phyloP scores from a whole-genome alignment of 805 yeast genomes.

The Metschnikowia corniflorae region DNA sequence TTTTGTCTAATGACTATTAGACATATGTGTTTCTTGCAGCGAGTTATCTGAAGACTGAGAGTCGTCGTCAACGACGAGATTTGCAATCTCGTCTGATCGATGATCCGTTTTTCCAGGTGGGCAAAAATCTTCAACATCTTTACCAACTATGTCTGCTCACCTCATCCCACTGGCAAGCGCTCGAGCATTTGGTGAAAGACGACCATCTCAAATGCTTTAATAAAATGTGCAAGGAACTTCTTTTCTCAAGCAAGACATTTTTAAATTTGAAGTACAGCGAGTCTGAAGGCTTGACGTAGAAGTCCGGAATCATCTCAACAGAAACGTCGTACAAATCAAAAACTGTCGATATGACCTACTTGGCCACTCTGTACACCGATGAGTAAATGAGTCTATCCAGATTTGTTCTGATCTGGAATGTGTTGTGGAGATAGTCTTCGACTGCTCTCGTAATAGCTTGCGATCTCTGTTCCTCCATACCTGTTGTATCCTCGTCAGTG shows the following conservation, averaged over 20 bases:
- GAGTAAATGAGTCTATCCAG: conserved; percentile 50
- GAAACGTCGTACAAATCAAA: conserved; percentile 34
- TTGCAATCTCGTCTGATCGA: too few species aligned
- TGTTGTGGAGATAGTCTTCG: conserved; percentile 46
- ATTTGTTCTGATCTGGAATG: conserved; percentile 31
- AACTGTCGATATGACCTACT: conserved; percentile 32
- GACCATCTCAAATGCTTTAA: conserved; percentile 40
- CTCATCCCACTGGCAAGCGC: conserved; percentile 44
- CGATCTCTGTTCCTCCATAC: neutral
- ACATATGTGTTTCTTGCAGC: too few species aligned
- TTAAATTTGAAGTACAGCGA: conserved; percentile 3
- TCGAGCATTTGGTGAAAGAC: conserved; percentile 38
- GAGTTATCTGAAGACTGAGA: too few species aligned
- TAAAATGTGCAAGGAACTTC: conserved; percentile 16
- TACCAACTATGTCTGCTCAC: too few species aligned
- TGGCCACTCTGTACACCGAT: conserved; percentile 40
- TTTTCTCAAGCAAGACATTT: conserved; percentile 1
- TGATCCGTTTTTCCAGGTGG: too few species aligned
- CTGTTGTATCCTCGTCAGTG: too few species aligned
- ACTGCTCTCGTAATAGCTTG: conserved; percentile 33
- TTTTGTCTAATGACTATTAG: too few species aligned
- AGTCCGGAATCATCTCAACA: conserved; percentile 20
- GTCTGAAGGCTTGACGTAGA: conserved; percentile 14
- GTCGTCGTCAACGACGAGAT: too few species aligned
- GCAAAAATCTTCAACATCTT: too few species aligned